A percentile compares a stretch with the other conserved stretches of the same genome.
Conservation (phyloP, 257 asterid species). For the Salvia miltiorrhiza region DNA sequence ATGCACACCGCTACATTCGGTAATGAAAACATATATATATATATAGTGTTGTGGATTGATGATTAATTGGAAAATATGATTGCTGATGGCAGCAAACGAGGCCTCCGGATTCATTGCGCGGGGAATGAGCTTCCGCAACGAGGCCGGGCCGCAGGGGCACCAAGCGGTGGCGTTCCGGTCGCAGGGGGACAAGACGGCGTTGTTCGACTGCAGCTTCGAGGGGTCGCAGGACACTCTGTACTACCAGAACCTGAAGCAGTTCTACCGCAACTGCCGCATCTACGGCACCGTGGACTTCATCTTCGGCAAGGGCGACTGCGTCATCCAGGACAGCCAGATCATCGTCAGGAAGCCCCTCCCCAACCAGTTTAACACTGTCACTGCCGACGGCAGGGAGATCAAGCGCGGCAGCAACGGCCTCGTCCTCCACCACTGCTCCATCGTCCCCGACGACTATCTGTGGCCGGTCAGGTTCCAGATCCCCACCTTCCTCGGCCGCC, state of each 20-base stretch:
- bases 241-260: slow-evolving; percentile 54
- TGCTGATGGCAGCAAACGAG: slow-evolving; percentile 37
- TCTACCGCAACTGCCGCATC: slow-evolving; percentile 64
- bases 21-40: too few relatives aligned
- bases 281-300: slow-evolving; percentile 79
- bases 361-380: slow-evolving; percentile 49
- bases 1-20: slow-evolving; percentile 63
- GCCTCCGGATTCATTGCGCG: slow-evolving; percentile 54
- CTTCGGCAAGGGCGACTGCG: slow-evolving; percentile 57
- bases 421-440: slow-evolving; percentile 63
- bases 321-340: slow-evolving; percentile 65
- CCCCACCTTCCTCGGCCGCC: slow-evolving; percentile 50
- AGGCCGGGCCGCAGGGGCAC: slow-evolving; percentile 59
- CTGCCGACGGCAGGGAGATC: slow-evolving; percentile 62
- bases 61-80: neutral
- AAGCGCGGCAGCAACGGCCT: slow-evolving; percentile 33
- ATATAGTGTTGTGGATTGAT: too few relatives aligned
- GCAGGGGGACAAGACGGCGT: slow-evolving; percentile 39
- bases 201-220: slow-evolving; percentile 72
- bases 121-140: slow-evolving; percentile 59
- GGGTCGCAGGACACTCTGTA: slow-evolving; percentile 67
- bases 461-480: slow-evolving; percentile 30
- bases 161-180: slow-evolving; percentile 75
- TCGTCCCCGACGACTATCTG: slow-evolving; percentile 40
- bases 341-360: slow-evolving; percentile 41